A percentile compares a stretch with the other conserved stretches of the same genome.
These are phyloP conservation scores for Globisporangium lucens DNA, from an alignment of 352 stramenopile genomes.

Conservation along the genomic window DNA sequence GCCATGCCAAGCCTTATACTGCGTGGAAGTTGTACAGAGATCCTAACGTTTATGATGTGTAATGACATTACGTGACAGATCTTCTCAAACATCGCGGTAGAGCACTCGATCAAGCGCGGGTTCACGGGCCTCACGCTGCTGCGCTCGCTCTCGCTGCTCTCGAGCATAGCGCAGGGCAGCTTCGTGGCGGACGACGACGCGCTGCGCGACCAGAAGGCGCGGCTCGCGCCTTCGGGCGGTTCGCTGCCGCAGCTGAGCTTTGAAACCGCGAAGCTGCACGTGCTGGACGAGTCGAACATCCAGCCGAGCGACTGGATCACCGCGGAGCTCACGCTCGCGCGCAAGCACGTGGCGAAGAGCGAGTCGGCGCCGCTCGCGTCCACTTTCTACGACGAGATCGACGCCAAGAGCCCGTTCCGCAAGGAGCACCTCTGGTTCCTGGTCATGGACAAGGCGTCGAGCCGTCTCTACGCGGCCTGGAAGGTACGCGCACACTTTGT, in stretches of 20 bases:
- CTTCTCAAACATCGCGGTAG: conserved; percentile 53
- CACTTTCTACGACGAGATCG: conserved; percentile 72
- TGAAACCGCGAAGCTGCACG: conserved; percentile 34
- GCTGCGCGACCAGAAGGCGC: conserved; percentile 54
- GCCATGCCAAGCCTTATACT: background rate
- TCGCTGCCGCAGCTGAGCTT: conserved; percentile 39
- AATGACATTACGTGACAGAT: conserved; percentile 25
- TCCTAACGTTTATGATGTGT: background rate
- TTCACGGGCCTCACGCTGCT: conserved; percentile 53
- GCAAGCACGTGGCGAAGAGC: conserved; percentile 41
- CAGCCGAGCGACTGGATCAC: conserved; percentile 79
- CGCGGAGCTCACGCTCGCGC: conserved; percentile 47
- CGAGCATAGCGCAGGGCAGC: conserved; percentile 66
- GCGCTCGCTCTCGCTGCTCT: conserved; percentile 59
- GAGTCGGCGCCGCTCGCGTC: conserved; percentile 47
- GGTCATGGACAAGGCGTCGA: conserved; percentile 56
- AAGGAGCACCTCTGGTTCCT: conserved; percentile 78
- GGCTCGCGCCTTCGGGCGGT: conserved; percentile 23
- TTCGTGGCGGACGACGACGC: conserved; percentile 61
- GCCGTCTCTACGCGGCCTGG: conserved; percentile 57
- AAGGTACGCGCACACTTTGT: conserved; percentile 36
- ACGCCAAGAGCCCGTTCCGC: conserved; percentile 59
- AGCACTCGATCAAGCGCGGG: conserved; percentile 67
- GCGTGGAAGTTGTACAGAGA: background rate
- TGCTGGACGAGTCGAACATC: conserved; percentile 67